Percentiles rank a stretch among this genome's conserved stretches.
phyloP scores from a whole-genome alignment of 768 basidiomycete species.

The Leccinum ochraceum region DNA sequence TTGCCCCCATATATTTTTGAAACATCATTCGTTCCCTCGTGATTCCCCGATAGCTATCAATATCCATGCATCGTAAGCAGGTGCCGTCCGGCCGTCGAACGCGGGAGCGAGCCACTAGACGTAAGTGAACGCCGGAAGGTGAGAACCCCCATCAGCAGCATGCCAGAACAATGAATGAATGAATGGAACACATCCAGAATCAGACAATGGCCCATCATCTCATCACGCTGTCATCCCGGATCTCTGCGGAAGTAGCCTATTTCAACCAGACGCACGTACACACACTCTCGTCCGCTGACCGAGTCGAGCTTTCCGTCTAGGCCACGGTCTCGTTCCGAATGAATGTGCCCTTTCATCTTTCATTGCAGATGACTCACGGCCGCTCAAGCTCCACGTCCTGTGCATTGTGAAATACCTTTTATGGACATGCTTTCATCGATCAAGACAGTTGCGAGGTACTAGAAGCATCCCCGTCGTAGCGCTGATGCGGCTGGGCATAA shows the following conservation, averaged over 20 bases:
- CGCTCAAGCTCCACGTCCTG: constrained; percentile 35
- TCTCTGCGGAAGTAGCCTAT: not conserved
- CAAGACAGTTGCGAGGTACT: constrained; percentile 14
- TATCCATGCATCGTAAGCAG: constrained; percentile 17
- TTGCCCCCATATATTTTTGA: constrained; percentile 12
- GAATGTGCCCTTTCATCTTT: constrained; percentile 23
- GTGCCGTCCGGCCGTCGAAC: constrained; percentile 20
- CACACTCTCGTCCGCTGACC: not conserved
- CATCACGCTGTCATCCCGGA: constrained; percentile 9
- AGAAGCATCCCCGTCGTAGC: constrained; percentile 20
- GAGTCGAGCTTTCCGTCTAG: constrained; percentile 6
- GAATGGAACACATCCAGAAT: constrained; percentile 19
- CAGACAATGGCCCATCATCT: constrained; percentile 16
- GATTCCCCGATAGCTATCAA: constrained; percentile 25
- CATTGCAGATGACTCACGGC: constrained; percentile 4
- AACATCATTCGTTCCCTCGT: constrained; percentile 13
- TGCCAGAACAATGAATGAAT: constrained; percentile 29
- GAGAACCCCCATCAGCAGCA: constrained; percentile 27
- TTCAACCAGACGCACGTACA: not conserved
- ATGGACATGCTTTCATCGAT: constrained; percentile 15
- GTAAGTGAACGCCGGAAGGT: constrained; percentile 32
- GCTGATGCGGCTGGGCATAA: constrained; percentile 18
- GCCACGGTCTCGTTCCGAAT: constrained; percentile 15
- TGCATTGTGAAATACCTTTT: constrained; percentile 27
- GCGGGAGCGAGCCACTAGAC: constrained; percentile 36